Evolutionary conservation across 2,329 filamentous ascomycete genomes (phyloP), one percentile per base, ranked within the genome.

Genomic region (Pseudogymnoascus sp.): DNA sequence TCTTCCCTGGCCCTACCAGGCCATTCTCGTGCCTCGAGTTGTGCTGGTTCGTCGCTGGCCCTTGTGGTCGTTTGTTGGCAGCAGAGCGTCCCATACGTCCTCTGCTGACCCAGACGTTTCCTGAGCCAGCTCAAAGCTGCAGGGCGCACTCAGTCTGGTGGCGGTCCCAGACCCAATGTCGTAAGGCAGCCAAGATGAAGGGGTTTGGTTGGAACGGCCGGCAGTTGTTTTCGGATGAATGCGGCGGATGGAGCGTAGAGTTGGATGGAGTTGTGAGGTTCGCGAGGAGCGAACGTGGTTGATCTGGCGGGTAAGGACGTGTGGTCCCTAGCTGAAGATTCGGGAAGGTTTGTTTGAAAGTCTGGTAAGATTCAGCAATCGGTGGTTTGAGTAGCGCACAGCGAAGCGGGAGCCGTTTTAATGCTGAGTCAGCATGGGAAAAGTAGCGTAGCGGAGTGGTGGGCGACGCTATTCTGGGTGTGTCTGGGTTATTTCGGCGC

Each of bases 1-100:
- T 87, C 80, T 87, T 91, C 69, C 88, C 88, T 61, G 89, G 86
- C 72, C 87, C 87, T 82, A 92, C 88, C 75, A 91, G 82, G 73
- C 91, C 91, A 88, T 90, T 92, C 79, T 96, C 92, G 79, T 96
- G 89, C 76, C 89, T 86, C 72, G 81, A 85, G 77, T 88, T 88
- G 79, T 86, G 86, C 75, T 87, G 83, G 78, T 81, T 88, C 68
- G 77, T 77, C 74, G 80, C 80, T 78, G 80, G 81, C 66, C 69
- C 71, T 66, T 69, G 69, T 69, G 72, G 70, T 72, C 71, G 70
- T 71, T 74, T 74, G 66, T 67, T 63, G 63, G 66, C 68, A 61
- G 69, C 63, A 67, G 67, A 68, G 68, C 71, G 72, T 72, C 71
- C 70, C 72, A 73, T 73, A 67, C 71, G 71, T 69, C 65, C 68